Conservation (phyloP, 2,329 filamentous ascomycete species). For the Stylonectria norvegica region DNA sequence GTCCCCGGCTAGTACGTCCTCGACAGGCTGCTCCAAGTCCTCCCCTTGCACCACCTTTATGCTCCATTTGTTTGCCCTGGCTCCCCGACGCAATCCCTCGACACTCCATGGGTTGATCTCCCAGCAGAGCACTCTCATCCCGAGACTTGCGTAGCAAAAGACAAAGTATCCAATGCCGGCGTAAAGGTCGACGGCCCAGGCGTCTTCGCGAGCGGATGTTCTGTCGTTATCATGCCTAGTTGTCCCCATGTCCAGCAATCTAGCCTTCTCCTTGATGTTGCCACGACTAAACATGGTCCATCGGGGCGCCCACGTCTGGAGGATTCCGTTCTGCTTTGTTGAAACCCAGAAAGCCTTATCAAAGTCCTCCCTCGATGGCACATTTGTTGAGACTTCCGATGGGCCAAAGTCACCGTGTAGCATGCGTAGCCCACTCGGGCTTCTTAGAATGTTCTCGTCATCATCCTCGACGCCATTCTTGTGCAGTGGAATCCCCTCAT, state of each 20-base stretch:
- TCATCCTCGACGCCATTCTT: slow-evolving; percentile 36
- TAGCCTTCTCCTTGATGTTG: slow-evolving; percentile 83
- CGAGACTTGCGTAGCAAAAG: slow-evolving; percentile 74
- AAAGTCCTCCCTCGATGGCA: slow-evolving; percentile 53
- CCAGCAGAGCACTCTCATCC: slow-evolving; percentile 76
- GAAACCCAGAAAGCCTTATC: slow-evolving; percentile 71
- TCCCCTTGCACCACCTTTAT: slow-evolving; percentile 50
- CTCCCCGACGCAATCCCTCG: slow-evolving; percentile 76
- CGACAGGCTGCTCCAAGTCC: slow-evolving; percentile 37
- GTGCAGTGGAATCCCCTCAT: slow-evolving; percentile 57
- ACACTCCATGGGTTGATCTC: slow-evolving; percentile 88
- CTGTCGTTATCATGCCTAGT: not conserved
- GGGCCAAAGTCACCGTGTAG: slow-evolving; percentile 74
- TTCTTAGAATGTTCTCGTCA: slow-evolving; percentile 75
- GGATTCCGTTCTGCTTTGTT: slow-evolving; percentile 73
- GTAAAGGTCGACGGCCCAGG: slow-evolving; percentile 75
- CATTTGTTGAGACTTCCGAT: slow-evolving; percentile 14
- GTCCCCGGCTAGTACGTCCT: slow-evolving; percentile 38
- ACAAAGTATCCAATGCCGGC: slow-evolving; percentile 93
- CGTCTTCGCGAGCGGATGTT: slow-evolving; percentile 15
- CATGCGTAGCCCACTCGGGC: slow-evolving; percentile 66
- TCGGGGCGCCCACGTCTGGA: slow-evolving; percentile 80
- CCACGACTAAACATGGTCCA: slow-evolving; percentile 95
- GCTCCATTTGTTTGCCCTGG: slow-evolving; percentile 63
- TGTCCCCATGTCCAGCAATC: slow-evolving; percentile 57